A percentile compares a stretch with the other conserved stretches of the same genome.
Evolutionary conservation across 2,329 filamentous ascomycete species (phyloP).

Genomic region (Hypoxylon sp.): DNA sequence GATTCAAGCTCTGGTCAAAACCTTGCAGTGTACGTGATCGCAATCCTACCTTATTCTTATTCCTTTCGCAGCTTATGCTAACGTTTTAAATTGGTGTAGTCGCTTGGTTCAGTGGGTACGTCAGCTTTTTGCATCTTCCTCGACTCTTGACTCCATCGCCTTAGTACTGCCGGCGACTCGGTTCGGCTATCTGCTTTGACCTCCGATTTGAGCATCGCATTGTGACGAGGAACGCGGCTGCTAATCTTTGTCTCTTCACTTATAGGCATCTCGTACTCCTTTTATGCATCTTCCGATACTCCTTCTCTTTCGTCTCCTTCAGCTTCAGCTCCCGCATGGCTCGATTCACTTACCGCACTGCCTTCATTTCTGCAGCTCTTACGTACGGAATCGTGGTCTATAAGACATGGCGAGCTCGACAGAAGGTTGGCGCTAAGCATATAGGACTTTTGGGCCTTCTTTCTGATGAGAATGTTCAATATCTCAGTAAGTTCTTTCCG

Average conservation of each 20-base stretch:
- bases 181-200: conserved; percentile 9
- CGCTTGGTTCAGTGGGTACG: conserved; percentile 86
- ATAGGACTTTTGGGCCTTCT: conserved; percentile 76
- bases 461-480: conserved; percentile 97
- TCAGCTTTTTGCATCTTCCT: conserved; percentile 50
- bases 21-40: conserved; percentile 84
- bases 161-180: conserved; percentile 18
- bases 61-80: conserved; percentile 51
- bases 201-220: conserved; percentile 17
- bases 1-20: conserved; percentile 84
- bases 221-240: conserved; percentile 13
- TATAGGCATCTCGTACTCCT: conserved; percentile 88
- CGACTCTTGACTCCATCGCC: conserved; percentile 22
- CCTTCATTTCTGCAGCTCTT: conserved; percentile 88
- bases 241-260: conserved; percentile 20
- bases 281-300: conserved; percentile 85
- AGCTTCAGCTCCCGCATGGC: conserved; percentile 86
- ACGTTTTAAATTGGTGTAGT: conserved; percentile 63
- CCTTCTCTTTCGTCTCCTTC: conserved; percentile 88
- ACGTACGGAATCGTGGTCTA: conserved; percentile 99
- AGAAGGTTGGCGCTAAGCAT: conserved; percentile 78
- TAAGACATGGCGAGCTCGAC: conserved; percentile 92
- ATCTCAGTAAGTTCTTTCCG: conserved; percentile 78
- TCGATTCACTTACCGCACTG: conserved; percentile 87
- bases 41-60: conserved; percentile 32